Evolutionary conservation across 2,329 filamentous ascomycete genomes (phyloP).

Genomic region (Aspergillus melleus): DNA sequence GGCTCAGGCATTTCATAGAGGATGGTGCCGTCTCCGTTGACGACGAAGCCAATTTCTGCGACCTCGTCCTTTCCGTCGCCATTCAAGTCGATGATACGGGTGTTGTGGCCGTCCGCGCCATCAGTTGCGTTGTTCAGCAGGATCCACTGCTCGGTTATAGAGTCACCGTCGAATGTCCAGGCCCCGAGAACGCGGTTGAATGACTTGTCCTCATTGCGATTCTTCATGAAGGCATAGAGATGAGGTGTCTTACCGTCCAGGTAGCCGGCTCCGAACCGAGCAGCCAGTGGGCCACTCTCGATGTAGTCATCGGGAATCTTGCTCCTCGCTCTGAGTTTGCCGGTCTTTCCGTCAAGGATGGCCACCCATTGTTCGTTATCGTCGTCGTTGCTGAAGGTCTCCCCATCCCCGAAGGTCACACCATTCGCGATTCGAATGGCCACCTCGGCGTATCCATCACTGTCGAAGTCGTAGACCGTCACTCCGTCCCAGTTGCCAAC

Average conservation of each 20-base stretch:
- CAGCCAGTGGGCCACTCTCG: conserved; percentile 2
- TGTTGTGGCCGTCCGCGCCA: conserved; percentile 5
- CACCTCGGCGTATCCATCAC: conserved; percentile 4
- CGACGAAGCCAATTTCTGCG: conserved; percentile 6
- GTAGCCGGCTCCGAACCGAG: conserved; percentile 3
- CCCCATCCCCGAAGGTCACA: conserved; percentile 5
- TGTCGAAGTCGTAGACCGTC: conserved; percentile 7
- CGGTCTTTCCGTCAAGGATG: conserved; percentile 1
- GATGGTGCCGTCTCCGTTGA: conserved; percentile 5
- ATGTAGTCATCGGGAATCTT: conserved; percentile 4
- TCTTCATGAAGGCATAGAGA: conserved; percentile 5
- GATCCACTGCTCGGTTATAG: not conserved
- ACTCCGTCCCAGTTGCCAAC: conserved; percentile 4
- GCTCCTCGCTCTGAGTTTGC: not conserved
- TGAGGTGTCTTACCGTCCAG: conserved; percentile 5
- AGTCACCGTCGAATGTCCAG: conserved; percentile 4
- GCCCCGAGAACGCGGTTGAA: conserved; percentile 3
- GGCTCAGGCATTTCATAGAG: not conserved
- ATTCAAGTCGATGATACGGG: conserved; percentile 4
- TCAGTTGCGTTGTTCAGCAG: not conserved
- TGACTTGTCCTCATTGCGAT: not conserved
- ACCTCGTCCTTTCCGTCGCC: conserved; percentile 7
- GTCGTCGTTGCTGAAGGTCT: not conserved
- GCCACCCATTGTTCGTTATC: conserved; percentile 6
- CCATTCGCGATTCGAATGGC: conserved; percentile 5